Evolutionary conservation across 2,329 filamentous ascomycete species (phyloP), one percentile per base, ranked within the genome.

Genomic region (Hypoxylon sp.): DNA sequence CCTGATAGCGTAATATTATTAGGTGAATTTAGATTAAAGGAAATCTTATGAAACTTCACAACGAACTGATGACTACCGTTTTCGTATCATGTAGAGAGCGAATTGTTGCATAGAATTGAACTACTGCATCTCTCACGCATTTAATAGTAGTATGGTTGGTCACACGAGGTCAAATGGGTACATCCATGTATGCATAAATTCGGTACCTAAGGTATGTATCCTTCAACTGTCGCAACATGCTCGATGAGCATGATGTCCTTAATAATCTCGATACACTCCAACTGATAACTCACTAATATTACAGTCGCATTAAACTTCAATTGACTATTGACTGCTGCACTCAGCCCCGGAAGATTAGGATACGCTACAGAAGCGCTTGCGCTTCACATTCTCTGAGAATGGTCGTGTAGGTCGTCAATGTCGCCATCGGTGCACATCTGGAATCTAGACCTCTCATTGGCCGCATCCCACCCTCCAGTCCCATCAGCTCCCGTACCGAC

Each of bases 1-100:
- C 15, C 65, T 57, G 8, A 42, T 53, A 58, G 32, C n/a, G 32
- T 37, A 37, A 13, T 37, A 37, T 37, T 37, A 37, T 32, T 13
- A 35, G 24, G 13, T 8, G 13, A 17, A 11, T 51, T 19, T 46
- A 19, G 46, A 51, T 50, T 42, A 27, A 24, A 59, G 6, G 27
- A 7, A 19, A 48, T 35, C 29, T 8, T 13, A 56, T 32, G n/a
- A 29, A 29, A 11, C 13, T 21, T 46, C 17, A 24, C 13, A 13
- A 31, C 4, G n/a, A 29, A 55, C 17, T 17, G 24, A 50, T 27
- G 15, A 13, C 6, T 11, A 10, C 24, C 24, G 5, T 17, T 55
- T 19, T 39, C 15, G 6, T 13, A 21, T 46, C 24, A 46, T 44
- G 42, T 29, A 19, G 15, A 15, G 10, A 55, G 27, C n/a, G 15